Percentiles rank a stretch among this genome's conserved stretches.
phyloP scores from a whole-genome alignment of 1,139 yeast genomes.

The Torulaspora globosa region DNA sequence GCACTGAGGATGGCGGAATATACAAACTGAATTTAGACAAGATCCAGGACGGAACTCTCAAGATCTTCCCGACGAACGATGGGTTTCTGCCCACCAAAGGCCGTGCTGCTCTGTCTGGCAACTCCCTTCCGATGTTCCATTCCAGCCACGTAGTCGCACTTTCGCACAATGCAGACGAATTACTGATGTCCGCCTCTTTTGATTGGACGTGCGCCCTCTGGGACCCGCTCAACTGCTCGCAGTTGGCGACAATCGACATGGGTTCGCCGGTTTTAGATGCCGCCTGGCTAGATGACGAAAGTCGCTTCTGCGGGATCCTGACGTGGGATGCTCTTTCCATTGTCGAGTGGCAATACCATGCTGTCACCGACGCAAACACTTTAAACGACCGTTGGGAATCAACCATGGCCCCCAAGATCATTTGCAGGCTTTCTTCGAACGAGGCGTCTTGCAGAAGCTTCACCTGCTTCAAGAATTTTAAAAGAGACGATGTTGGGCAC shows the following conservation, averaged over 20 bases:
- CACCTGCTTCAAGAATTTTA: constrained; percentile 11
- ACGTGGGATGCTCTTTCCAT: constrained; percentile 16
- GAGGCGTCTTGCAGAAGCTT: constrained; percentile 3
- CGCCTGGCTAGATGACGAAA: constrained; percentile 17
- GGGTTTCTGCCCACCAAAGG: constrained; percentile 24
- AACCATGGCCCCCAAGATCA: constrained; percentile 8
- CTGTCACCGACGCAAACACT: constrained; percentile 1
- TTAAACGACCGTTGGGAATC: constrained; percentile 4
- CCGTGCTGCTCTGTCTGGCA: neutral
- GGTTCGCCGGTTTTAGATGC: constrained; percentile 20
- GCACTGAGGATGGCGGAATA: constrained; percentile 33
- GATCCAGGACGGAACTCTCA: constrained; percentile 7
- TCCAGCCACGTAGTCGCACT: constrained; percentile 15
- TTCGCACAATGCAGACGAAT: constrained; percentile 12
- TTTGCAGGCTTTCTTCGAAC: constrained; percentile 1
- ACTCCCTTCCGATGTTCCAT: constrained; percentile 16
- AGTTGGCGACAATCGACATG: constrained; percentile 19
- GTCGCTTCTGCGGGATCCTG: constrained; percentile 14
- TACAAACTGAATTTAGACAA: constrained; percentile 21
- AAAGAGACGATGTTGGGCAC: neutral
- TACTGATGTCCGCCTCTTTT: constrained; percentile 23
- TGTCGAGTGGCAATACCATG: constrained; percentile 11
- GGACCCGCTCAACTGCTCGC: constrained; percentile 20
- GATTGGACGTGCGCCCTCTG: constrained; percentile 30
- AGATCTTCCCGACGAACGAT: constrained; percentile 19